Evolutionary conservation across 306 rosid genomes (phyloP), one percentile per base, ranked within the genome.

Genomic region (Quercus variabilis): DNA sequence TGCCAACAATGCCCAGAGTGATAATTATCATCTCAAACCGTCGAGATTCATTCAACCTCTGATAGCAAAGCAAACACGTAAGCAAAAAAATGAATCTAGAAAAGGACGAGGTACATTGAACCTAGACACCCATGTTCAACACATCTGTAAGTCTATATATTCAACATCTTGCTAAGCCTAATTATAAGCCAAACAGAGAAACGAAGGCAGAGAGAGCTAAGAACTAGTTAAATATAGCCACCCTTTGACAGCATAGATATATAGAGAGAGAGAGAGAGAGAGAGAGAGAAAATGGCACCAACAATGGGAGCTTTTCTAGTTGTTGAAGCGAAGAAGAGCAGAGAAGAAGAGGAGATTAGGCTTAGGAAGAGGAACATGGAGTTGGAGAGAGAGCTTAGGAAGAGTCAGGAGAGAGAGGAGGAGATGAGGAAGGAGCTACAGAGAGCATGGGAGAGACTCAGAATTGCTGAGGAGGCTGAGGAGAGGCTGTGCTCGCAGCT

Each of bases 401-500:
- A 72, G 68, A 93, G 94, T 84, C 90, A 67, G 5, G 92, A 89
- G 76, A 85, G 98, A 33, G 98, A 95, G 84, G 91, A 89, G 74
- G 21, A 80, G 59, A 90, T 90, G 99, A 89, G 52, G 67, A 58
- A 67, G 2, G 83, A 95, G 79, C 81, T 95, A 1, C 79, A 80
- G 31, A 86, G 81, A 74, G 78, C 86, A 19, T 80, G 85, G 58
- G 86, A 91, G 76, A 88, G 97, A 86, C 89, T 95, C 26, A 86
- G 89, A 41, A 86, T 95, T 46, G 93, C 96, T 9, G 99, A 95
- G 79, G 99, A 92, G 4, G 99, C 91, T 0, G 99, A 95, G 80
- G 99, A 95, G 93, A 87, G 92, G 54, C 97, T 95, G 55, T 95
- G 97, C 75, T 90, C 89, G 0, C 99, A 95, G 90, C 91, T 95